These are phyloP conservation scores for Trichoderma endophyticum DNA, from an alignment of 2,329 filamentous ascomycete species.

Conservation along the genomic window DNA sequence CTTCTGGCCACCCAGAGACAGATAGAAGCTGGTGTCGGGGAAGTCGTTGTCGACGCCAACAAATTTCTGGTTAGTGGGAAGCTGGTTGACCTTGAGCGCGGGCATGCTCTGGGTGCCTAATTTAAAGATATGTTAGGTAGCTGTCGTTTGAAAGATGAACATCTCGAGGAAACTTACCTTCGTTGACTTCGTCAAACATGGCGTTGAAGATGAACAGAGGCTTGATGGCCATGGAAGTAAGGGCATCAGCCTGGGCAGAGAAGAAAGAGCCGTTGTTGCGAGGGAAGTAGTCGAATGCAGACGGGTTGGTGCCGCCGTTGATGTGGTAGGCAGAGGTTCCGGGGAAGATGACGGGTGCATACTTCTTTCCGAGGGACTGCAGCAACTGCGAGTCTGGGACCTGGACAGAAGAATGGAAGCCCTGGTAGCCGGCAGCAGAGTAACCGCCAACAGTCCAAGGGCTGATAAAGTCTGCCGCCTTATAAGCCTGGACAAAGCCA, in stretches of 20 bases:
- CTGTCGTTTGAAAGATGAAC: no score
- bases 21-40: slow-evolving; percentile 9
- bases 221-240: slow-evolving; percentile 12
- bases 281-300: slow-evolving; percentile 14
- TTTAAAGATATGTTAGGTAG: not conserved
- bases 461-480: slow-evolving; percentile 15
- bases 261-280: slow-evolving; percentile 12
- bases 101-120: slow-evolving; percentile 14
- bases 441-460: slow-evolving; percentile 17
- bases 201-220: slow-evolving; percentile 14
- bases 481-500: slow-evolving; percentile 1
- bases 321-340: slow-evolving; percentile 13
- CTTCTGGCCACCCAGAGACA: slow-evolving; percentile 5
- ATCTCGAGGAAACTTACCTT: not conserved
- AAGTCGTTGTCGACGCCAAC: slow-evolving; percentile 12
- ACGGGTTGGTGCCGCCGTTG: slow-evolving; percentile 9
- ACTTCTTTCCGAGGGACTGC: slow-evolving; percentile 13
- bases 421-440: not conserved
- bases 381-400: slow-evolving; percentile 4
- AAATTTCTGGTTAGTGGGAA: slow-evolving; percentile 14
- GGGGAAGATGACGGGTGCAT: slow-evolving; percentile 12
- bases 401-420: slow-evolving; percentile 3
- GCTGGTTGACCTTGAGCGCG: slow-evolving; percentile 7
- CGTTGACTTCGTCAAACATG: slow-evolving; percentile 18
- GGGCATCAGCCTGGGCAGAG: slow-evolving; percentile 4